Evolutionary conservation across 495 filamentous ascomycete species (phyloP).

Genomic region (Platismatia glauca): DNA sequence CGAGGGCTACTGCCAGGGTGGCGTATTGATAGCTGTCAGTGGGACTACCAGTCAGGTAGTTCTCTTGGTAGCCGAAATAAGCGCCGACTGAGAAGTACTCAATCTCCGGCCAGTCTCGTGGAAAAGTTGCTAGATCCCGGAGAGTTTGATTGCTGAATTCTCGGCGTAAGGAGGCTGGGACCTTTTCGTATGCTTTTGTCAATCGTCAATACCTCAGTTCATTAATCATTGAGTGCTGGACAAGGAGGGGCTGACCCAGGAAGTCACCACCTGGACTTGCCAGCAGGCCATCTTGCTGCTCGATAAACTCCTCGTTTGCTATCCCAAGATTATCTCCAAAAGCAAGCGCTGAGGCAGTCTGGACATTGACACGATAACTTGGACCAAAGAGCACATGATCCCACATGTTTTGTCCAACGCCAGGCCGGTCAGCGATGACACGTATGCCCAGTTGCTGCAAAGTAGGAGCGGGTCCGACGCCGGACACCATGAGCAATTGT

Average conservation of each 20-base stretch:
- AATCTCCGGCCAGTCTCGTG: constrained; percentile 51
- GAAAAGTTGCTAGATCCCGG: constrained; percentile 30
- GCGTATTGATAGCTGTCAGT: constrained; percentile 39
- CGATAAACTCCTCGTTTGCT: neutral
- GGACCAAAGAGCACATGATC: neutral
- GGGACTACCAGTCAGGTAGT: constrained; percentile 21
- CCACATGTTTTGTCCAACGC: constrained; percentile 25
- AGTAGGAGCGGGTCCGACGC: constrained; percentile 28
- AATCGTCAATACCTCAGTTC: no score
- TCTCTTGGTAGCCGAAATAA: constrained; percentile 20
- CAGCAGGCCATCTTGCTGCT: neutral
- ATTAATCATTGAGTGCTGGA: no score
- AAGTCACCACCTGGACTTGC: no score
- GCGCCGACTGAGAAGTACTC: constrained; percentile 36
- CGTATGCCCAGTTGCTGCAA: constrained; percentile 25
- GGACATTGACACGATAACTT: neutral
- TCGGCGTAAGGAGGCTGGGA: neutral
- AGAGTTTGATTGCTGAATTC: neutral
- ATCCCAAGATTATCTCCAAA: no score
- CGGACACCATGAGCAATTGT: constrained; percentile 41
- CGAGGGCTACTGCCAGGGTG: constrained; percentile 33
- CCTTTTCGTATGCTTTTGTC: neutral
- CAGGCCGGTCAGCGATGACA: constrained; percentile 26
- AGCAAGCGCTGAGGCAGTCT: neutral
- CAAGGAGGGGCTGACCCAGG: no score